These are phyloP conservation scores for Phlebopus sp. DNA, from an alignment of 1,284 basidiomycete genomes.

Conservation along the genomic window DNA sequence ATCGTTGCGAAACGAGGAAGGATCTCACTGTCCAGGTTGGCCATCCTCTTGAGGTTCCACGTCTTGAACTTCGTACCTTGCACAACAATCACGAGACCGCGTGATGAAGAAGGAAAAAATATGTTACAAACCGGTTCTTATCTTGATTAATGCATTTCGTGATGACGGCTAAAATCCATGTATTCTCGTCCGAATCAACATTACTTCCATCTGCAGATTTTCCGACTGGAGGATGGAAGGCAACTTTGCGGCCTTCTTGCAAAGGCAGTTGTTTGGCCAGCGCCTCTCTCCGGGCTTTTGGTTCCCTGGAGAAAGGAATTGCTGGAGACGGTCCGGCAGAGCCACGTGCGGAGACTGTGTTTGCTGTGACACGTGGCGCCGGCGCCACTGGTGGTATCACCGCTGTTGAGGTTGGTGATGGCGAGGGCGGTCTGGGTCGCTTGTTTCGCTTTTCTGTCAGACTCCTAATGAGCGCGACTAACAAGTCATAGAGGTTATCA, in stretches of 20 bases:
- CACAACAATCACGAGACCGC: slow-evolving; percentile 8
- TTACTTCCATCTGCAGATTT: slow-evolving; percentile 44
- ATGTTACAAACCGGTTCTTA: slow-evolving; percentile 51
- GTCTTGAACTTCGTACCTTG: slow-evolving; percentile 79
- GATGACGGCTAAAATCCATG: slow-evolving; percentile 78
- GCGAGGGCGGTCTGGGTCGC: slow-evolving; percentile 67
- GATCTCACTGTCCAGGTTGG: slow-evolving; percentile 60
- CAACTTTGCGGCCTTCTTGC: slow-evolving; percentile 70
- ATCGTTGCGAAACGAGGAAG: not conserved
- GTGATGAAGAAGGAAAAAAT: slow-evolving; percentile 1
- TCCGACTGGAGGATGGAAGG: slow-evolving; percentile 74
- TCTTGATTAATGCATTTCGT: slow-evolving; percentile 66
- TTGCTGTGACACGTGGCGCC: slow-evolving; percentile 47
- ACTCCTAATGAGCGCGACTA: slow-evolving; percentile 2
- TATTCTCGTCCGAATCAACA: slow-evolving; percentile 61
- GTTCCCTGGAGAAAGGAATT: slow-evolving; percentile 59
- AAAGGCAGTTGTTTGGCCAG: slow-evolving; percentile 62
- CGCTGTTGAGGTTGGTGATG: slow-evolving; percentile 46
- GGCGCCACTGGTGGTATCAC: slow-evolving; percentile 34
- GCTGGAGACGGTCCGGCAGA: slow-evolving; percentile 56
- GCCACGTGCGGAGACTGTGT: slow-evolving; percentile 43
- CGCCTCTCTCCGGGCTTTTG: slow-evolving; percentile 61
- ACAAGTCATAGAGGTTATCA: not conserved
- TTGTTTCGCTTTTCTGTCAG: slow-evolving; percentile 68
- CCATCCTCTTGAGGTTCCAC: slow-evolving; percentile 76